phyloP scores from a whole-genome alignment of 2,329 filamentous ascomycete species.

The Hypoxylon sp. region DNA sequence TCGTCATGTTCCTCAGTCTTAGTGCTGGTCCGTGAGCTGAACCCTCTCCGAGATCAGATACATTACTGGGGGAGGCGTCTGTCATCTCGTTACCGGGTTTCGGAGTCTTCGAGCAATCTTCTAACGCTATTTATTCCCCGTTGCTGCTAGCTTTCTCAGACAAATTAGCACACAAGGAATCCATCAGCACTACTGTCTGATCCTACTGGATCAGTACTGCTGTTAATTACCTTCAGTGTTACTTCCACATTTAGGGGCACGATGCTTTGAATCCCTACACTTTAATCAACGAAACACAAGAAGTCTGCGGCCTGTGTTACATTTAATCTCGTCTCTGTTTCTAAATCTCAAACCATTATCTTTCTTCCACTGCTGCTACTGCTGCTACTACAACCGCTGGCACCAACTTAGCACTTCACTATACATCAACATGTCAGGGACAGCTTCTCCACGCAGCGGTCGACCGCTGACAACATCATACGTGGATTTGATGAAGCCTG shows the following conservation, averaged over 20 bases:
- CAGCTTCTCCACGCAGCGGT: conserved; percentile 53
- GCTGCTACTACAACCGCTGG: conserved; percentile 2
- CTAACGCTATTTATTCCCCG: conserved; percentile 42
- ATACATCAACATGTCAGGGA: conserved; percentile 48
- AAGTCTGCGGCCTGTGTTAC: conserved; percentile 30
- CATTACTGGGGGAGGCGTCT: conserved; percentile 39
- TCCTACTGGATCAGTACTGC: conserved; percentile 44
- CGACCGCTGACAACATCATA: conserved; percentile 55
- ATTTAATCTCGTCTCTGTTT: conserved; percentile 34
- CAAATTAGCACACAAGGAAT: conserved; percentile 45
- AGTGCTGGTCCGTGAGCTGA: conserved; percentile 41
- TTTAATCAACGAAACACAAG: conserved; percentile 32
- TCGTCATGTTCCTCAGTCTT: conserved; percentile 47
- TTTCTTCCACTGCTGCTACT: conserved; percentile 14
- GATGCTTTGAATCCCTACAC: conserved; percentile 35
- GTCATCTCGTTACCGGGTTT: conserved; percentile 47
- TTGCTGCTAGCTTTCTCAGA: conserved; percentile 37
- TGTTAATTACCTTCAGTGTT: conserved; percentile 37
- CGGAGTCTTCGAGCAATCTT: conserved; percentile 41
- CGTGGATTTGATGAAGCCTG: conserved; percentile 55
- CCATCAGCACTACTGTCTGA: conserved; percentile 46
- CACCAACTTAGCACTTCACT: conserved; percentile 6
- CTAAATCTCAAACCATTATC: conserved; percentile 13
- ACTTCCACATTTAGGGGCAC: conserved; percentile 26
- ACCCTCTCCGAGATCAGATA: conserved; percentile 40